These are phyloP conservation scores for Cyberlindnera sargentensis DNA, from an alignment of 805 yeast species.

Conservation along the genomic window DNA sequence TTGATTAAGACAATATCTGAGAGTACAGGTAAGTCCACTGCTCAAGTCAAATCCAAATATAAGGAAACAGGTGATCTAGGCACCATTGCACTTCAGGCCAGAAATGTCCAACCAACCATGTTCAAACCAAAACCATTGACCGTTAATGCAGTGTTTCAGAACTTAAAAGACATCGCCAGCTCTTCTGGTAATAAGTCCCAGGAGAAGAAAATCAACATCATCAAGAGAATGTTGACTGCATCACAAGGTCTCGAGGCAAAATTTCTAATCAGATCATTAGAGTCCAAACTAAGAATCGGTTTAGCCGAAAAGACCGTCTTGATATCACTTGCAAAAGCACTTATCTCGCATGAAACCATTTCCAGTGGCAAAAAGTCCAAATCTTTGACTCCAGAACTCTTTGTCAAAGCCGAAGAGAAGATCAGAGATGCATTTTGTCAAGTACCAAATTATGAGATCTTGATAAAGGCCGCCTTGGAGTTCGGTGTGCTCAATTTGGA, in stretches of 20 bases:
- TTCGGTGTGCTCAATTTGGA: conserved; percentile 61
- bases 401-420: conserved; percentile 65
- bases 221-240: conserved; percentile 78
- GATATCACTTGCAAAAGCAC: conserved; percentile 77
- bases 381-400: conserved; percentile 31
- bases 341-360: conserved; percentile 52
- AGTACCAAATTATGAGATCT: conserved; percentile 80
- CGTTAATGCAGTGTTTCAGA: conserved; percentile 64
- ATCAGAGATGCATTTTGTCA: conserved; percentile 84
- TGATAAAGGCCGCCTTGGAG: conserved; percentile 58
- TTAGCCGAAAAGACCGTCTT: conserved; percentile 91
- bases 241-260: conserved; percentile 87
- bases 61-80: conserved; percentile 87
- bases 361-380: conserved; percentile 20
- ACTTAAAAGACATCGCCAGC: conserved; percentile 69
- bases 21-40: conserved; percentile 74
- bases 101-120: conserved; percentile 87
- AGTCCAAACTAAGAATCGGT: conserved; percentile 89
- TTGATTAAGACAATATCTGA: conserved; percentile 84
- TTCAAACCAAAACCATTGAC: conserved; percentile 82
- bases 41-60: conserved; percentile 67
- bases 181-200: conserved; percentile 80
- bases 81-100: conserved; percentile 73
- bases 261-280: conserved; percentile 80
- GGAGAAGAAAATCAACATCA: conserved; percentile 63